phyloP scores from a whole-genome alignment of 1,284 basidiomycete genomes.

The Trametes hirsuta region DNA sequence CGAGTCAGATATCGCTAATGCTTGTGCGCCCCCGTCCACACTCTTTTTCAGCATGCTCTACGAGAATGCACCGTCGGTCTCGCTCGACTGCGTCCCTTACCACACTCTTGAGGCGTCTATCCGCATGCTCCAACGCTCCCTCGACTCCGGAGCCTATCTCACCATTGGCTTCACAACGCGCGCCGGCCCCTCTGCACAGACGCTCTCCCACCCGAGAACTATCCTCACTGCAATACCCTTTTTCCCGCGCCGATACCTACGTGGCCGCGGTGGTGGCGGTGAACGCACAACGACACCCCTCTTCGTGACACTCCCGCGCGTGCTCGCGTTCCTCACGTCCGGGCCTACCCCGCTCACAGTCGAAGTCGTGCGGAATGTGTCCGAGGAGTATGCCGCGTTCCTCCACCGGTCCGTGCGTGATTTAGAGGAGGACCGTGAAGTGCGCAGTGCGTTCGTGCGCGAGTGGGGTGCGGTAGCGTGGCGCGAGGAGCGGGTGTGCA shows the following conservation, averaged over 20 bases:
- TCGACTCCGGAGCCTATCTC: slow-evolving; percentile 28
- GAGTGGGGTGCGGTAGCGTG: slow-evolving; percentile 44
- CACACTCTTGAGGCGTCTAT: slow-evolving; percentile 24
- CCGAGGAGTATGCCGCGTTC: slow-evolving; percentile 39
- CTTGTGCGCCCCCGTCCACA: slow-evolving; percentile 11
- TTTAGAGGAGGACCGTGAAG: slow-evolving; percentile 33
- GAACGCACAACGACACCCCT: slow-evolving; percentile 37
- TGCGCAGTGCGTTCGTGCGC: slow-evolving; percentile 35
- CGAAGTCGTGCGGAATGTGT: slow-evolving; percentile 46
- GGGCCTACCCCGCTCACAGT: slow-evolving; percentile 37
- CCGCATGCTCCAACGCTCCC: slow-evolving; percentile 31
- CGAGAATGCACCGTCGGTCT: slow-evolving; percentile 11
- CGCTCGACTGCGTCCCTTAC: slow-evolving; percentile 24
- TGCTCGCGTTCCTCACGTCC: slow-evolving; percentile 39
- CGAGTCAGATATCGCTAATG: neutral
- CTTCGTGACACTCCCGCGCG: slow-evolving; percentile 34
- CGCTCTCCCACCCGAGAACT: slow-evolving; percentile 23
- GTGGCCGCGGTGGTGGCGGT: neutral
- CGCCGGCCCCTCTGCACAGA: slow-evolving; percentile 7
- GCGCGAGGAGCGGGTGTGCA: slow-evolving; percentile 50
- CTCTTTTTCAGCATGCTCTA: slow-evolving; percentile 16
- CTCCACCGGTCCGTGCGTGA: slow-evolving; percentile 31
- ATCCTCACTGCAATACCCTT: slow-evolving; percentile 40
- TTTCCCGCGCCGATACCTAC: slow-evolving; percentile 31
- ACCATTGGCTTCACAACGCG: slow-evolving; percentile 42